These are phyloP conservation scores for Mycena albidolilacea DNA, from an alignment of 768 basidiomycete species.

Conservation along the genomic window DNA sequence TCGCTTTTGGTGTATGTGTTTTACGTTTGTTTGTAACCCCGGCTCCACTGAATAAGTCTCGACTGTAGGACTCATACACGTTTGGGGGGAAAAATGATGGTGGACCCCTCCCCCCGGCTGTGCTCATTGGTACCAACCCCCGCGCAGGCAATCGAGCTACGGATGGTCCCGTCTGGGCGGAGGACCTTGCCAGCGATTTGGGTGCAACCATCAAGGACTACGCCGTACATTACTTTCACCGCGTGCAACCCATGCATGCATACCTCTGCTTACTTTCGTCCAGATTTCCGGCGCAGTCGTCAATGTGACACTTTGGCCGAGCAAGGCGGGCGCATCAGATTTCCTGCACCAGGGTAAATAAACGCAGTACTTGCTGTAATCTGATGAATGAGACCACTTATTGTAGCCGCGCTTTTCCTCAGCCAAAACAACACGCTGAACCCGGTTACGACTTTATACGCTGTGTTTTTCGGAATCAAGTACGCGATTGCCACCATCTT, in stretches of 20 bases:
- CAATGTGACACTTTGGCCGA: constrained; percentile 66
- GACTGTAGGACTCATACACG: constrained; percentile 61
- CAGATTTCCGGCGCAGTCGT: constrained; percentile 63
- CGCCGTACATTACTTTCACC: constrained; percentile 53
- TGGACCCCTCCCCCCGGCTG: constrained; percentile 59
- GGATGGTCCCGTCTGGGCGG: constrained; percentile 68
- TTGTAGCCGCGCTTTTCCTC: constrained; percentile 59
- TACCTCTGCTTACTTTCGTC: constrained; percentile 1
- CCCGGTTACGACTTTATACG: constrained; percentile 64
- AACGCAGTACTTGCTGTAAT: neutral
- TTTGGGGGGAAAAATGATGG: constrained; percentile 71
- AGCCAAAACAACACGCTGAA: constrained; percentile 59
- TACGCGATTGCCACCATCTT: constrained; percentile 42
- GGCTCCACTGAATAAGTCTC: too few species aligned
- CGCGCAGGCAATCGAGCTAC: constrained; percentile 67
- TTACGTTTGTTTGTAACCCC: too few species aligned
- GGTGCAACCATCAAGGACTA: constrained; percentile 65
- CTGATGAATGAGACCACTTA: neutral
- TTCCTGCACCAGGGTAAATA: constrained; percentile 63
- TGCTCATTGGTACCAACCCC: constrained; percentile 58
- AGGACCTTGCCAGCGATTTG: constrained; percentile 60
- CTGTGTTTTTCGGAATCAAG: constrained; percentile 71
- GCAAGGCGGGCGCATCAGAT: constrained; percentile 61
- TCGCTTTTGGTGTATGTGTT: constrained; percentile 64
- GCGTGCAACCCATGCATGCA: neutral